These are phyloP conservation scores for Trichoderma harzianum DNA, from an alignment of 2,329 filamentous ascomycete species.

Conservation along the genomic window DNA sequence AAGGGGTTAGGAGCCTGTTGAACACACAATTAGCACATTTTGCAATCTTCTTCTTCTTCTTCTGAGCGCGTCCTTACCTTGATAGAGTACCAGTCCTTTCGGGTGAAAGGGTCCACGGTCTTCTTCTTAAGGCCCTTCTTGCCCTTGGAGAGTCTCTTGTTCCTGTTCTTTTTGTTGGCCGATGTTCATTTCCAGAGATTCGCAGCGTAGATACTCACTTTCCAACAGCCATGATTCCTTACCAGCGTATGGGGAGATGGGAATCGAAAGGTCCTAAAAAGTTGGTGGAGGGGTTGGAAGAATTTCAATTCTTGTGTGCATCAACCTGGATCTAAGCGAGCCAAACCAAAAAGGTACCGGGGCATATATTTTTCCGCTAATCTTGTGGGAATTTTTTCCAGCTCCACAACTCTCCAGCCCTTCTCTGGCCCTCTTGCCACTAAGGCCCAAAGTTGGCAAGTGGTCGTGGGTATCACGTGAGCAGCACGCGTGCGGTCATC, in stretches of 20 bases:
- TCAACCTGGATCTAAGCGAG: conserved; percentile 39
- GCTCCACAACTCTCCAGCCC: conserved; percentile 2
- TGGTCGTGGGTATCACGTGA: neutral
- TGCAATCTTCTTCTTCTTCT: neutral
- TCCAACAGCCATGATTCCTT: conserved; percentile 60
- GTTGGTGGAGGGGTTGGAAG: conserved; percentile 40
- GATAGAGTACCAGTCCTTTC: conserved; percentile 99
- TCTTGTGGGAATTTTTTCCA: conserved; percentile 1
- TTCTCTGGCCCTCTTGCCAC: neutral
- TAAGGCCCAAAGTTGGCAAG: neutral
- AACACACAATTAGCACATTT: neutral
- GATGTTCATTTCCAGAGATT: neutral
- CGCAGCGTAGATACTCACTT: conserved; percentile 44
- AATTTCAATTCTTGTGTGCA: conserved; percentile 42
- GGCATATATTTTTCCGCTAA: conserved; percentile 19
- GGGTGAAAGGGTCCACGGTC: conserved; percentile 92
- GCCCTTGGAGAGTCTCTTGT: conserved; percentile 99
- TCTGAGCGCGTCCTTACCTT: conserved; percentile 58
- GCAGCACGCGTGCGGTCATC: neutral
- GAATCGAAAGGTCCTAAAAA: conserved; percentile 43
- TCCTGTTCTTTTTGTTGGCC: conserved; percentile 53
- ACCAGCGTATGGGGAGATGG: conserved; percentile 43
- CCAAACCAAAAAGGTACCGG: conserved; percentile 24
- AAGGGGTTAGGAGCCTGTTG: conserved; percentile 89
- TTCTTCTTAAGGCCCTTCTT: conserved; percentile 99